Base-by-base conservation (phyloP, 2,329 filamentous ascomycete species). In the Aspergillus terreus region DNA sequence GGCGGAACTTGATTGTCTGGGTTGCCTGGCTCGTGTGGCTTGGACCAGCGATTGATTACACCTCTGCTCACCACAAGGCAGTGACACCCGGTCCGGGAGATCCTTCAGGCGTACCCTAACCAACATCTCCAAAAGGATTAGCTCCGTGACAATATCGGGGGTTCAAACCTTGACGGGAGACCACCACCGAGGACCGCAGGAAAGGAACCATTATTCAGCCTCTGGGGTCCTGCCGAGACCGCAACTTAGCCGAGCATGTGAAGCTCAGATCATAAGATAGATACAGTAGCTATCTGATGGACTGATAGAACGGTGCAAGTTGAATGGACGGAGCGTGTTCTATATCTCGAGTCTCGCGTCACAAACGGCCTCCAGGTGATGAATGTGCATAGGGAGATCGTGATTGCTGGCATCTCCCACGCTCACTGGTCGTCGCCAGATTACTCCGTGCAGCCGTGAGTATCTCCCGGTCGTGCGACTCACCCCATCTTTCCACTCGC, bases 181-280 rank as follows among this genome's bases (percentile, higher is more conserved):
- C 14, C 2, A 6, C 35, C 35, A n/a, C 35, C 15, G 35, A 38
- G 15, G 14, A 38, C 35, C 35, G 15, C 12, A 38, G 35, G 35
- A 38, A 38, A 38, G 7, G 15, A 38, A 38, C 35, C 35, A 38
- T 36, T 17, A 38, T 36, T 17, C 35, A 43, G 21, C 19, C 12
- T 43, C 41, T 25, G 17, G 41, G 41, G 15, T 38, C 15, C 35
- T 38, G 32, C 19, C 52, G 50, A 56, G 49, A 52, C 44, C 46
- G 54, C 46, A 44, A 56, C 54, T 58, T 59, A 59, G 55, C 60
- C 57, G 62, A 63, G 59, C 60, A 64, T 63, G 61, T 64, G 59
- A 64, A 63, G 36, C 15, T 33, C 12, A 36, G 17, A 14, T 6
- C 7, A 4, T 17, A 23, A 23, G 15, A 25, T 11, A 10, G 27